Conservation (phyloP, 768 basidiomycete genomes). For the Lactifluus subvellereus region DNA sequence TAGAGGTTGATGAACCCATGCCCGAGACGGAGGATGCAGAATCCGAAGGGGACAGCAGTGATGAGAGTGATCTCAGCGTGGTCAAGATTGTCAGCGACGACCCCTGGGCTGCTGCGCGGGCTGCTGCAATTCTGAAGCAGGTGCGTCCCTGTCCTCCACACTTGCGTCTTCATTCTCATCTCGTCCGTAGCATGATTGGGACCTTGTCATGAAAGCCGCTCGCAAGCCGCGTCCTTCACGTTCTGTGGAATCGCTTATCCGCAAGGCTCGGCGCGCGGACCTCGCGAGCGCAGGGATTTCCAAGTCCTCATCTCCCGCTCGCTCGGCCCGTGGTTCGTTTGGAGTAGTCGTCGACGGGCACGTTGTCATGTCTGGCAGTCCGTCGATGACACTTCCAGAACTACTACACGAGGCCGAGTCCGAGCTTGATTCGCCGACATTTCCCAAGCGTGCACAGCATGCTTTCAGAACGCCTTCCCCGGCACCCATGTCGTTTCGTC, state of each 20-base stretch:
- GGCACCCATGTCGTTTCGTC: not conserved
- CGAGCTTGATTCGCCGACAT: conserved; percentile 27
- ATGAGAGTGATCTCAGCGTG: conserved; percentile 47
- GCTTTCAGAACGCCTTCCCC: conserved; percentile 23
- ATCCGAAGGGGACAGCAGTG: conserved; percentile 30
- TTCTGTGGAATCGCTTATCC: conserved; percentile 32
- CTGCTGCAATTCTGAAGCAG: conserved; percentile 89
- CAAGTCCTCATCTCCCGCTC: conserved; percentile 18
- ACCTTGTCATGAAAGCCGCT: conserved; percentile 59
- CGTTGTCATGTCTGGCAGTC: conserved; percentile 52
- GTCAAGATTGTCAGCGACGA: conserved; percentile 83
- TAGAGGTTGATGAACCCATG: conserved; percentile 20
- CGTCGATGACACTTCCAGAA: conserved; percentile 47
- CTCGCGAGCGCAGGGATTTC: conserved; percentile 18
- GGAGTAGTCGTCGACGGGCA: conserved; percentile 43
- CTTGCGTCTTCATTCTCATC: not conserved
- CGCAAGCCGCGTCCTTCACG: conserved; percentile 32
- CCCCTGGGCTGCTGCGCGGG: conserved; percentile 80
- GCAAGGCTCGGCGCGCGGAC: conserved; percentile 23
- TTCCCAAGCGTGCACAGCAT: not conserved
- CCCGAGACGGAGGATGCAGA: conserved; percentile 27
- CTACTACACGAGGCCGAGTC: conserved; percentile 56
- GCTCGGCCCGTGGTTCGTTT: conserved; percentile 19
- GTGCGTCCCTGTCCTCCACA: conserved; percentile 37
- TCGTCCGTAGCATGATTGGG: conserved; percentile 66